These are phyloP conservation scores for Daldinia bambusicola DNA, from an alignment of 495 filamentous ascomycete genomes.

Conservation along the genomic window DNA sequence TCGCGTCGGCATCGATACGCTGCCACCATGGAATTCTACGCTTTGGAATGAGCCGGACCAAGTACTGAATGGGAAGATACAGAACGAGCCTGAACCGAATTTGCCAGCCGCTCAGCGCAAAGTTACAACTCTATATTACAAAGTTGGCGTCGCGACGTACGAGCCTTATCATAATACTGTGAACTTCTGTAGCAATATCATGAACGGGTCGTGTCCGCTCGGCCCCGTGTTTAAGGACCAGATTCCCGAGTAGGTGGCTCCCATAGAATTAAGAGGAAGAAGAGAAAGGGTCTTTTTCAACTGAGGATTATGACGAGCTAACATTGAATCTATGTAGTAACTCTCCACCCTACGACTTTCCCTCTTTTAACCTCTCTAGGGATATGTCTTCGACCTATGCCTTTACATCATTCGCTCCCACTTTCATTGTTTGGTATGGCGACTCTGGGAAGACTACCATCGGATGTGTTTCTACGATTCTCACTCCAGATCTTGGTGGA, in stretches of 20 bases:
- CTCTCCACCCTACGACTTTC: slow-evolving; percentile 59
- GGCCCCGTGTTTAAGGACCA: slow-evolving; percentile 70
- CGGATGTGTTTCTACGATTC: slow-evolving; percentile 79
- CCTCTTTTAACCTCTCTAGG: slow-evolving; percentile 78
- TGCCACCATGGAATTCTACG: slow-evolving; percentile 67
- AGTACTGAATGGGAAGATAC: slow-evolving; percentile 79
- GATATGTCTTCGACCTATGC: slow-evolving; percentile 83
- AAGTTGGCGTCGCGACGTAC: slow-evolving; percentile 78
- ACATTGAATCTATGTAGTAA: slow-evolving; percentile 15
- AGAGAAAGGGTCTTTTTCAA: background rate
- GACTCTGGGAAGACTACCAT: slow-evolving; percentile 68
- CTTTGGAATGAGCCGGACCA: slow-evolving; percentile 61
- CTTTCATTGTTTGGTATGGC: slow-evolving; percentile 77
- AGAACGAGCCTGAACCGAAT: slow-evolving; percentile 63
- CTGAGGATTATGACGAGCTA: slow-evolving; percentile 13
- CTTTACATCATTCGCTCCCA: slow-evolving; percentile 81
- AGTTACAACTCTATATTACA: slow-evolving; percentile 74
- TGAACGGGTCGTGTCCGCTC: slow-evolving; percentile 77
- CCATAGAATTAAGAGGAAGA: background rate
- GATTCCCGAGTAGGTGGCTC: slow-evolving; percentile 63
- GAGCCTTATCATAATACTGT: slow-evolving; percentile 64
- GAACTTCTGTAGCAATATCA: slow-evolving; percentile 72
- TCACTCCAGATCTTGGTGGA: slow-evolving; percentile 79
- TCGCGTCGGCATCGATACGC: slow-evolving; percentile 50
- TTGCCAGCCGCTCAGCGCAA: slow-evolving; percentile 57